Percentiles rank a stretch among this genome's conserved stretches.
These are phyloP conservation scores for Rhodosporidiobolus odoratus DNA, from an alignment of 768 basidiomycete genomes.

Conservation along the genomic window DNA sequence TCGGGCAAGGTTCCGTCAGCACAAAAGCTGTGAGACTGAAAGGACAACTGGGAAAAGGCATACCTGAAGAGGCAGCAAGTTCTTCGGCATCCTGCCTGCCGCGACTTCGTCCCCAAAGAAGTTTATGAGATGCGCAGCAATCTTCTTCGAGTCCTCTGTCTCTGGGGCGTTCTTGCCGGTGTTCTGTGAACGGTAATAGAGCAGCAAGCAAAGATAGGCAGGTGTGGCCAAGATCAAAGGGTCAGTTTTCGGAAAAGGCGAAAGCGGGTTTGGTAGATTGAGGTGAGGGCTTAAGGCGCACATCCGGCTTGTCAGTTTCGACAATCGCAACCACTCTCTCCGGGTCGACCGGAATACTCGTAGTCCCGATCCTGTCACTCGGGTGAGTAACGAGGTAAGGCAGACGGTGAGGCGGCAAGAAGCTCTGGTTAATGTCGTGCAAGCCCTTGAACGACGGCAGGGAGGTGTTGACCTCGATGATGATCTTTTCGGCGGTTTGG, in stretches of 20 bases:
- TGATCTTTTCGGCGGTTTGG: constrained; percentile 42
- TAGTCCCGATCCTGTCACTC: constrained; percentile 40
- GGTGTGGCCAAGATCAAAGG: neutral
- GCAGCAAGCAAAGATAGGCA: no score
- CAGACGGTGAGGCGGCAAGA: constrained; percentile 42
- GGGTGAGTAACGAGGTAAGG: constrained; percentile 42
- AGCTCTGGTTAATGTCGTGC: constrained; percentile 41
- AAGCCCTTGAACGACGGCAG: constrained; percentile 42
- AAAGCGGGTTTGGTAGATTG: neutral
- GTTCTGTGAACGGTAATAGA: constrained; percentile 2
- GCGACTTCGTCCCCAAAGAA: constrained; percentile 43
- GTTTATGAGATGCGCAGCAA: constrained; percentile 41
- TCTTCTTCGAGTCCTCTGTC: constrained; percentile 31
- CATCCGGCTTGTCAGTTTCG: constrained; percentile 42
- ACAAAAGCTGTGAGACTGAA: neutral
- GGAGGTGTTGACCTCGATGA: constrained; percentile 45
- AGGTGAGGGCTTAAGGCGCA: constrained; percentile 2
- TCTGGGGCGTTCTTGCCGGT: constrained; percentile 41
- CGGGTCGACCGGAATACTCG: constrained; percentile 42
- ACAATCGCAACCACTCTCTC: constrained; percentile 43
- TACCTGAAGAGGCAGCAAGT: constrained; percentile 42
- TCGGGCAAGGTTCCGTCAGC: no score
- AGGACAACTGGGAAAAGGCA: neutral
- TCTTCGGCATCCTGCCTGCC: constrained; percentile 40
- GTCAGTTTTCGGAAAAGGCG: neutral